Base-by-base conservation (phyloP, 331 rosid genomes). In the Cydonia oblonga region DNA sequence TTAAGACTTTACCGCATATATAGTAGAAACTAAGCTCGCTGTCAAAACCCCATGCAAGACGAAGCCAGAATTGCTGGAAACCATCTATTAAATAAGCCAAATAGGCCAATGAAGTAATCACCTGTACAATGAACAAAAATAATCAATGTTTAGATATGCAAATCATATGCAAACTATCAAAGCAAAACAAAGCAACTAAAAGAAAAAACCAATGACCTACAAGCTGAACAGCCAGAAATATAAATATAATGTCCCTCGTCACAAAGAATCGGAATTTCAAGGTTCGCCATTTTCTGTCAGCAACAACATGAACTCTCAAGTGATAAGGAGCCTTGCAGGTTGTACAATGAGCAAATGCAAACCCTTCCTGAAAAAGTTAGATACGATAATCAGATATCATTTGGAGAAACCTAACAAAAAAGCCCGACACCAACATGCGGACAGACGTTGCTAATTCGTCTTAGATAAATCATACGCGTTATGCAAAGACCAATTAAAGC, bases 321-420 rank as follows among this genome's bases (percentile, higher is more conserved):
- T 95, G 89, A 72, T 95, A 95, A 80, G 96, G 93, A 79, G 96
- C 92, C 84, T 95, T 95, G 85, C 99, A 95, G 69, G 99, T 95
- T 60, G 97, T 95, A 81, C 99, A 95, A 77, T 95, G 97, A 81
- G 99, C 91, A 87, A 95, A 95, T 67, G 99, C 99, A 89, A 95
- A 91, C 68, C 99, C 99, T 88, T 91, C 99, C 99, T 95, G 97
- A 59, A 84, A 80, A 78, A 76, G 42, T 44, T 29, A 15, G 9
- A 60, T 58, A 59, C 2, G 9, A 20, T 13, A 44, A 63, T 42
- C 70, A 83, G 69, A 73, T 73, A 66, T 18, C 64, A 30, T 72
- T 38, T 57, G 64, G 38, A 57, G 46, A 73, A 20, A 57, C 29
- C 65, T 32, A 40, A 53, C 32, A 54, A 23, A 28, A 28, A 49